Evolutionary conservation across 2,329 filamentous ascomycete species (phyloP), one percentile per base, ranked within the genome.

Genomic region (Claviceps monticola): DNA sequence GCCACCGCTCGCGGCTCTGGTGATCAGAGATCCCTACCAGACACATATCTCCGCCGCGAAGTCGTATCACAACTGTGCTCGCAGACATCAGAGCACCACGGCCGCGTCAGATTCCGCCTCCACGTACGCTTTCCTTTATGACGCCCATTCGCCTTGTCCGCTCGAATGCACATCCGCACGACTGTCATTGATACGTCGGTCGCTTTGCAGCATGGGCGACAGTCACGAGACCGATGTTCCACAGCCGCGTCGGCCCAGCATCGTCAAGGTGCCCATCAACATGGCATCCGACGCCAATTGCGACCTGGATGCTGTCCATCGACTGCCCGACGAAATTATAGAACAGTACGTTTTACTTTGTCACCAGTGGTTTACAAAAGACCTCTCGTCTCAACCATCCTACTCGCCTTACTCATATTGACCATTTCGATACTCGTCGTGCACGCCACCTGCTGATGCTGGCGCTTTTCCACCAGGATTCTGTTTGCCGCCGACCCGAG

Each of bases 281-380:
- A 50, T 53, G 54, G 57, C 43, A 50, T 64, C 55, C 21, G 43
- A 46, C 23, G 43, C 43, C 21, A 23, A n/a, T 11, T 64, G 55
- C 58, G 61, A 29, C 71, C 21, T 26, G 41, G 48, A 46, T 3
- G 54, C 74, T 37, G 79, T 84, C 58, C 71, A 76, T 38, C 72
- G 69, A 46, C 70, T 86, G 11, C 82, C 82, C 5, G 78, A 83
- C 64, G 82, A 85, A 64, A 85, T 86, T 54, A 83, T 86, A 58
- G 70, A 83, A 61, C 79, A 84, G 82, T 85, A 68, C 65, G 77
- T 13, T 23, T 11, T 17, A 13, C 14, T n/a, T 41, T n/a, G 16
- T 2, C 16, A 9, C 2, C 19, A 26, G 48, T 21, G 45, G 29
- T 16, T 29, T 16, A 43, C 5, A 44, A n/a, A 26, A 23, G 11